Base-by-base conservation (phyloP, 306 rosid genomes). In the Quercus alba region DNA sequence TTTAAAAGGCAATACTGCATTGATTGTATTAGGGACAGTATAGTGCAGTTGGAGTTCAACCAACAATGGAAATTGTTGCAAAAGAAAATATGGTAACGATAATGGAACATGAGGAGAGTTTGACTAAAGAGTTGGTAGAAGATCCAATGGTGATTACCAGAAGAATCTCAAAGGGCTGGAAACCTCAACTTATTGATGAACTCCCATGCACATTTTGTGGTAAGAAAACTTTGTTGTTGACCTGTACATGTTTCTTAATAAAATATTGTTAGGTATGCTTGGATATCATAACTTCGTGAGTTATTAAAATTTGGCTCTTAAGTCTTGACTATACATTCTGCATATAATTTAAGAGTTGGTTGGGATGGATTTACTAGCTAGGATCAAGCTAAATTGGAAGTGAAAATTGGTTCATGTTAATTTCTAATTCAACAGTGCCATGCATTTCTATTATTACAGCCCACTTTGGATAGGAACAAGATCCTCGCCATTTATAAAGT, bases 201-300 rank as follows among this genome's bases (percentile, higher is more conserved):
- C 96, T 94, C 80, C 98, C 97, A 19, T 87, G 88, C 76, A 81
- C 97, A 25, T 94, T 94, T 88, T 90, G 94, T 82, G 98, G 98
- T 90, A 85, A 82, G 84, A 6, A 41, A 31, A 31, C 35, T 31
- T 31, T 31, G 35, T 31, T 31, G 35, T 31, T 31, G 35, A 31
- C 35, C 1, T 33, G 0, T 33, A 5, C 35, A 33, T 33, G 35
- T 33, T 33, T 33, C 35, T 33, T 33, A 31, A 5, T 33, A 33
- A 33, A 33, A 33, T 33, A 1, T 5, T 33, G 35, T 20, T 31
- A 25, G 69, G 58, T 71, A 63, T 26, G 68, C 25, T 6, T 35
- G 55, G 35, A 33, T 33, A 30, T 82, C 67, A 70, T 56, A 46
- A 64, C 70, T 33, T 33, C 5, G 6, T 33, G 6, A 33, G 35